Evolutionary conservation across 2,329 filamentous ascomycete species (phyloP), one percentile per base, ranked within the genome.

Genomic region (Penicillium sp.): DNA sequence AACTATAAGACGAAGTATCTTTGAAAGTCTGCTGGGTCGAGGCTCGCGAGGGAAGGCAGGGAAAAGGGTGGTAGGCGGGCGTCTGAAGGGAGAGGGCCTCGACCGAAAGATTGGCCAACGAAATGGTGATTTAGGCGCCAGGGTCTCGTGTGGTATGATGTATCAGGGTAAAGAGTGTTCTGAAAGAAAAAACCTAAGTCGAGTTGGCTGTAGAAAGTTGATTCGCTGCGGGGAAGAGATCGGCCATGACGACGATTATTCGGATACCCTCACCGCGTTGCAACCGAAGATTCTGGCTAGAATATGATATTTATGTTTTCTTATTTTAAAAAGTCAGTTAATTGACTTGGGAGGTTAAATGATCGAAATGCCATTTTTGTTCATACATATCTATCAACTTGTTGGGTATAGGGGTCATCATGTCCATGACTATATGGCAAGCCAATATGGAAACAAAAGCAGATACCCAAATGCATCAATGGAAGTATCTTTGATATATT

Each of bases 1-100:
- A 58, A 92, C 78, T 71, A 85, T 86, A 16, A 65, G 50, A 35
- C 67, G 66, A 64, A 87, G 82, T 47, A 91, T 71, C 60, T 88
- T 61, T 25, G 68, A 70, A 38, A 73, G 57, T 41, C 65, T 66
- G n/a, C 65, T 55, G 50, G 66, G 59, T 62, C 58, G 58, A 56
- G 64, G 41, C 19, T 57, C 38, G 49, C 53, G 56, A 37, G 58
- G 48, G 53, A 55, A 47, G 50, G 55, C 31, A 42, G 55, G 61
- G 59, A 50, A 63, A 44, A 37, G 54, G 42, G 48, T 46, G 54
- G 26, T 53, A 53, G 55, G 57, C n/a, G 50, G 60, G 25, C 61
- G 62, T 50, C 55, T 59, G 38, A 57, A 52, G 33, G 56, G 36
- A 36, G 56, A 53, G 37, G 57, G 46, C 37, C 56, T 61, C 28